Base-by-base conservation (phyloP, 306 rosid species). In the Medicago ruthenica region DNA sequence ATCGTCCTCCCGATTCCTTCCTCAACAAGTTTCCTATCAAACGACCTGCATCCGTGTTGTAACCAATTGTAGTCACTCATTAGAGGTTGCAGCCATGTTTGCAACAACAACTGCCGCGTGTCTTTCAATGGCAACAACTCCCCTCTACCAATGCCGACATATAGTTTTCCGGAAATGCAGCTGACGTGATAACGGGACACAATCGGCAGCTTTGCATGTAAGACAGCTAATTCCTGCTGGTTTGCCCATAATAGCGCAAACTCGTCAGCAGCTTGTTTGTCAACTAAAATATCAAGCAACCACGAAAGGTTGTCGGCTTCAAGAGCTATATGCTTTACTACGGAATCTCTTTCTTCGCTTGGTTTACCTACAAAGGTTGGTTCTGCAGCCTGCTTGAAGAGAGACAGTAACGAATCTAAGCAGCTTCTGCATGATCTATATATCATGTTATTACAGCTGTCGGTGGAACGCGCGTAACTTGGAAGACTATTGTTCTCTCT, bases 1-100 rank as follows among this genome's bases (percentile, higher is more conserved):
- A 95, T 92, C 2, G 97, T 95, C 84, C 99, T 85, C 51, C 99
- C 99, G 18, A 92, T 89, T 64, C 99, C 99, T 84, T 95, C 99
- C 68, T 95, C 99, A 82, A 95, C 99, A 57, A 89, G 88, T 51
- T 90, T 92, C 70, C 97, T 71, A 75, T 95, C 99, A 75, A 95
- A 95, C 0, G 97, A 86, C 53, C 98, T 80, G 53, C 92, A 95
- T 41, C 97, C 97, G 31, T 92, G 93, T 67, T 92, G 97, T 67
- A 95, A 70, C 99, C 99, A 95, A 76, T 83, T 83, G 85, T 92
- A 95, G 84, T 95, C 99, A 70, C 85, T 83, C 86, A 95, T 92
- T 71, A 95, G 75, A 18, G 99, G 99, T 88, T 95, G 96, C 21
- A 95, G 82, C 99, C 99, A 95, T 47, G 93, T 95, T 61, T 86